phyloP scores from a whole-genome alignment of 192 early-diverging fungal species.

The Backusella westeae region DNA sequence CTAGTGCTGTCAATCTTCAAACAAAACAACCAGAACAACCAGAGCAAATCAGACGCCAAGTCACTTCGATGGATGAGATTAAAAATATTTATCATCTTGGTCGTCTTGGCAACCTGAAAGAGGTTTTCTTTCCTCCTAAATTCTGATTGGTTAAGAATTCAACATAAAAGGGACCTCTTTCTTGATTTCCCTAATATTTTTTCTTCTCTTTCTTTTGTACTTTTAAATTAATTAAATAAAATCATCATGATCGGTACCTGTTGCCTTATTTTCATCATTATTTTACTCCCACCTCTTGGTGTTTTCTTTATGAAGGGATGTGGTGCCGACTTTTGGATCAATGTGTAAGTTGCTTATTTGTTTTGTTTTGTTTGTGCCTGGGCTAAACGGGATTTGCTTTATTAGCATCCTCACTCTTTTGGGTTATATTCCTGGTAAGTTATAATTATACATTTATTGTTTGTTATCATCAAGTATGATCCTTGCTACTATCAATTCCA shows the following conservation, averaged over 20 bases:
- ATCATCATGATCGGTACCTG: constrained; percentile 28
- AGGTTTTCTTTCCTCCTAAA: constrained; percentile 32
- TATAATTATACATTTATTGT: neutral
- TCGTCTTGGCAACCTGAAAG: constrained; percentile 25
- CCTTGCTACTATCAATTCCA: neutral
- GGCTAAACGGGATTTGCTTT: neutral
- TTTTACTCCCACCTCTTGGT: constrained; percentile 49
- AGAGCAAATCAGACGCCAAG: neutral
- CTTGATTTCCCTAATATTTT: neutral
- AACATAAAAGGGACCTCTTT: neutral
- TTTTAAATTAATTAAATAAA: neutral
- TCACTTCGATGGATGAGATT: constrained; percentile 21
- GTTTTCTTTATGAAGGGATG: constrained; percentile 53
- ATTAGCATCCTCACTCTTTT: constrained; percentile 18
- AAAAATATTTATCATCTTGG: constrained; percentile 42
- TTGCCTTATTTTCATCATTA: constrained; percentile 35
- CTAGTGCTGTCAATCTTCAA: neutral
- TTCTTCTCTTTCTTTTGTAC: neutral
- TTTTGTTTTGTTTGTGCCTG: neutral
- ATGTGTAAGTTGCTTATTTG: constrained; percentile 31
- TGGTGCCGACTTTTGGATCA: constrained; percentile 46
- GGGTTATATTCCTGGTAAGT: constrained; percentile 29
- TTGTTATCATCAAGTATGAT: neutral
- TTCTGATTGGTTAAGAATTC: neutral
- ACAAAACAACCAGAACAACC: neutral